Percentiles rank a stretch among this genome's conserved stretches.
Evolutionary conservation across 78 protist species (phyloP).

Genomic region (Cavenderia fasciculata): DNA sequence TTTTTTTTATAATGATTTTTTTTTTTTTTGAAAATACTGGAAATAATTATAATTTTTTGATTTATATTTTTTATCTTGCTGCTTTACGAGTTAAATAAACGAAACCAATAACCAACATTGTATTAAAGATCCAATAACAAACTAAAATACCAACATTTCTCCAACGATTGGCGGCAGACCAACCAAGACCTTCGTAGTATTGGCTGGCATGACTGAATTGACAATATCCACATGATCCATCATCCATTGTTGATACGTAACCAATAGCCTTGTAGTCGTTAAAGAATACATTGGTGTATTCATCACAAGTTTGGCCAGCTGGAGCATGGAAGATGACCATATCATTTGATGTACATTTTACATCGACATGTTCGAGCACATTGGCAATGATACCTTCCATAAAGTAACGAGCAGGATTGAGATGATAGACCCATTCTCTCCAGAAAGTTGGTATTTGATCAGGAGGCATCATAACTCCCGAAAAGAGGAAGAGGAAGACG

Average conservation of each 20-base stretch:
- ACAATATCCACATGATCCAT: slow-evolving; percentile 46
- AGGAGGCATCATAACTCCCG: slow-evolving; percentile 51
- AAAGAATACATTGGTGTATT: slow-evolving; percentile 7
- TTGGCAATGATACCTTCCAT: slow-evolving; percentile 51
- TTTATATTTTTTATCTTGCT: slow-evolving; percentile 24
- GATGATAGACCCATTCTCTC: not conserved
- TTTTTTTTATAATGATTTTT: too few species aligned
- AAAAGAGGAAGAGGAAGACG: slow-evolving; percentile 47
- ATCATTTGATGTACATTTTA: slow-evolving; percentile 25
- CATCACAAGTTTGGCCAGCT: not conserved
- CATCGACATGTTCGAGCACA: slow-evolving; percentile 4
- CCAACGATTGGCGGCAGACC: slow-evolving; percentile 44
- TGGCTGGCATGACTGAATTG: slow-evolving; percentile 30
- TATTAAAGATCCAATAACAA: slow-evolving; percentile 22
- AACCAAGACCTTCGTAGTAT: slow-evolving; percentile 16
- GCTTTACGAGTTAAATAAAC: slow-evolving; percentile 40
- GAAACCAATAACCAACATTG: slow-evolving; percentile 14
- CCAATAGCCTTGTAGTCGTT: not conserved
- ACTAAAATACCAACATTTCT: slow-evolving; percentile 57
- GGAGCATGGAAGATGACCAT: slow-evolving; percentile 19
- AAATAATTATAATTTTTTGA: not conserved
- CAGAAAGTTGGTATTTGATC: slow-evolving; percentile 6
- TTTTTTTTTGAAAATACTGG: too few species aligned
- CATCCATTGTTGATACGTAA: not conserved
- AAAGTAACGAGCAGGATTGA: slow-evolving; percentile 36